A percentile compares a stretch with the other conserved stretches of the same genome.
Evolutionary conservation across 768 basidiomycete genomes (phyloP).

Genomic region (Cystobasidium onofrii): DNA sequence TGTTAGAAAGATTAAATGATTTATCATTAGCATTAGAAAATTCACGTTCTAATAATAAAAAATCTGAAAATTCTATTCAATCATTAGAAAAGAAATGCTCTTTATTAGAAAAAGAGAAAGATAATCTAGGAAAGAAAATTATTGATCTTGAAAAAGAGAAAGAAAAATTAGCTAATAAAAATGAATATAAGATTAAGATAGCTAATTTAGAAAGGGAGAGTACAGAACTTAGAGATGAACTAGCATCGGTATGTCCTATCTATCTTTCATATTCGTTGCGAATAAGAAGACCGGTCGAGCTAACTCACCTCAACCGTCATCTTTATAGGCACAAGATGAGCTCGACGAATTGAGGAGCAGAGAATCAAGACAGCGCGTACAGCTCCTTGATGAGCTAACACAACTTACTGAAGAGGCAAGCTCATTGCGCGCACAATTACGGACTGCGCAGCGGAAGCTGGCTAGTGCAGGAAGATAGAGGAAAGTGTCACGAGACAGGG

Average conservation of each 20-base stretch:
- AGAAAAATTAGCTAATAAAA: background rate
- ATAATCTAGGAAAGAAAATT: slow-evolving; percentile 41
- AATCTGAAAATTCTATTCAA: background rate
- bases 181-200: slow-evolving; percentile 9
- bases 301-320: slow-evolving; percentile 58
- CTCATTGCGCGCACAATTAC: slow-evolving; percentile 8
- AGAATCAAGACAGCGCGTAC: slow-evolving; percentile 73
- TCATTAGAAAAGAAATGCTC: slow-evolving; percentile 50
- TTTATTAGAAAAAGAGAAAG: slow-evolving; percentile 45
- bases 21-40: background rate
- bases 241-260: background rate
- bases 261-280: background rate
- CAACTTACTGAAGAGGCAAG: slow-evolving; percentile 24
- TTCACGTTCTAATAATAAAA: background rate
- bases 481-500: background rate
- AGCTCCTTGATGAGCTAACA: slow-evolving; percentile 52
- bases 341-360: slow-evolving; percentile 63
- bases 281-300: too few relatives aligned
- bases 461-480: background rate
- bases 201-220: slow-evolving; percentile 35
- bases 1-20: slow-evolving; percentile 48
- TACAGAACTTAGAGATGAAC: slow-evolving; percentile 46
- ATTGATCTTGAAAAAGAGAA: slow-evolving; percentile 49
- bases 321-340: slow-evolving; percentile 55
- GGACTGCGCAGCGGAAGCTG: slow-evolving; percentile 27